A percentile compares a stretch with the other conserved stretches of the same genome.
Conservation (phyloP, 768 basidiomycete genomes). For the Naganishia friedmannii region DNA sequence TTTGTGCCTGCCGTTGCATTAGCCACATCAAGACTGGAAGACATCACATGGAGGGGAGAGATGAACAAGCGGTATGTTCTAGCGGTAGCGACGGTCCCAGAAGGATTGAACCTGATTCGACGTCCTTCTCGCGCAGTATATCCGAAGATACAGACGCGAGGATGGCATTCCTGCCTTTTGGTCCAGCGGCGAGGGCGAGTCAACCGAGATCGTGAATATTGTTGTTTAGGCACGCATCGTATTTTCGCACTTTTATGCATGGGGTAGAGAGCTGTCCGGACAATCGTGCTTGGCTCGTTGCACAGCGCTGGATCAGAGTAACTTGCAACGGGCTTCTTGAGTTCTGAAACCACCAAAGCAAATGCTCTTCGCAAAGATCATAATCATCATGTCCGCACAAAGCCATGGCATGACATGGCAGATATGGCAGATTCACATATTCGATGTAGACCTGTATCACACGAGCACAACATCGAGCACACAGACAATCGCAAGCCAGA, state of each 20-base stretch:
- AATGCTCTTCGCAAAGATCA: too few relatives aligned
- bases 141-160: slow-evolving; percentile 42
- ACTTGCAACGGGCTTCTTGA: too few relatives aligned
- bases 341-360: too few relatives aligned
- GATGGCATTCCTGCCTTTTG: slow-evolving; percentile 41
- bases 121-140: slow-evolving; percentile 19
- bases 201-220: neutral
- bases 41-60: slow-evolving; percentile 50
- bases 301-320: too few relatives aligned
- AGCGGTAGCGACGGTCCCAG: neutral
- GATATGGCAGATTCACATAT: too few relatives aligned
- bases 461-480: neutral
- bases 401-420: too few relatives aligned
- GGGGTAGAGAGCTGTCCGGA: neutral
- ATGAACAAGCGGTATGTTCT: slow-evolving; percentile 43
- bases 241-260: neutral
- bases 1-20: slow-evolving; percentile 47
- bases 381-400: too few relatives aligned
- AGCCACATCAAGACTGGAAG: slow-evolving; percentile 37
- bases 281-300: neutral
- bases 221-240: neutral
- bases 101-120: neutral
- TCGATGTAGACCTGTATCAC: neutral
- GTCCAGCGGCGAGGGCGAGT: slow-evolving; percentile 21
- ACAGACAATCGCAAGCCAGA: neutral